Conservation (phyloP, 2,329 filamentous ascomycete genomes). For the Dactylellina sp. region DNA sequence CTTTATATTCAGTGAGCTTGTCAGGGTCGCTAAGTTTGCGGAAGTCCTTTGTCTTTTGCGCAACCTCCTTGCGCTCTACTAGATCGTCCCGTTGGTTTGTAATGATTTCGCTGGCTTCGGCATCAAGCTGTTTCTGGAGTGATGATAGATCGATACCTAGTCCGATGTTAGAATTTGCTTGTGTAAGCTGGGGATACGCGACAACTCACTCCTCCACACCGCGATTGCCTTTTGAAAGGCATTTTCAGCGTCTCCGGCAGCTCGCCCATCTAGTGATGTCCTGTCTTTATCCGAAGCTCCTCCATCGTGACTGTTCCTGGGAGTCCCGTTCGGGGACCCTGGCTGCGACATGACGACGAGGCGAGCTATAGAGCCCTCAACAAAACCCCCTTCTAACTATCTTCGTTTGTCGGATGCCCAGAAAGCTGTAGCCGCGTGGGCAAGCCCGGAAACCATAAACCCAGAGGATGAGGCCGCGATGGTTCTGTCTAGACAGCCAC, state of each 20-base stretch:
- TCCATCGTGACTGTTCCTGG: slow-evolving; percentile 50
- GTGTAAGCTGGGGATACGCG: slow-evolving; percentile 24
- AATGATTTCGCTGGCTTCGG: slow-evolving; percentile 94
- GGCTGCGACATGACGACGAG: slow-evolving; percentile 47
- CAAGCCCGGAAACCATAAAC: slow-evolving; percentile 21
- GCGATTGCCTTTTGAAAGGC: slow-evolving; percentile 97
- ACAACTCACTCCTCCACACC: slow-evolving; percentile 85
- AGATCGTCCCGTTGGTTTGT: slow-evolving; percentile 94
- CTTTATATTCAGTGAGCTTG: slow-evolving; percentile 90
- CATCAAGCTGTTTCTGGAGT: slow-evolving; percentile 86
- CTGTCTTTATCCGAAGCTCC: slow-evolving; percentile 45
- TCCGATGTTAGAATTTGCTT: slow-evolving; percentile 58
- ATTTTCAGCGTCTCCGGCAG: slow-evolving; percentile 68
- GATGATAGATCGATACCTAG: slow-evolving; percentile 86
- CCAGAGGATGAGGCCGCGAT: slow-evolving; percentile 1
- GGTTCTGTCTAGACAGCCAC: slow-evolving; percentile 17
- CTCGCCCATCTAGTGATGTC: slow-evolving; percentile 37
- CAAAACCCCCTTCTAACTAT: slow-evolving; percentile 12
- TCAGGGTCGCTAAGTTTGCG: slow-evolving; percentile 88
- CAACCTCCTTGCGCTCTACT: slow-evolving; percentile 93
- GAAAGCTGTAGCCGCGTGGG: neutral
- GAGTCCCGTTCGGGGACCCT: slow-evolving; percentile 53
- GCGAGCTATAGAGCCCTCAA: slow-evolving; percentile 1
- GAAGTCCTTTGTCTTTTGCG: slow-evolving; percentile 99
- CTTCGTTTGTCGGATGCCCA: slow-evolving; percentile 21